phyloP scores from a whole-genome alignment of 1,139 yeast genomes.

The Candida albicans region DNA sequence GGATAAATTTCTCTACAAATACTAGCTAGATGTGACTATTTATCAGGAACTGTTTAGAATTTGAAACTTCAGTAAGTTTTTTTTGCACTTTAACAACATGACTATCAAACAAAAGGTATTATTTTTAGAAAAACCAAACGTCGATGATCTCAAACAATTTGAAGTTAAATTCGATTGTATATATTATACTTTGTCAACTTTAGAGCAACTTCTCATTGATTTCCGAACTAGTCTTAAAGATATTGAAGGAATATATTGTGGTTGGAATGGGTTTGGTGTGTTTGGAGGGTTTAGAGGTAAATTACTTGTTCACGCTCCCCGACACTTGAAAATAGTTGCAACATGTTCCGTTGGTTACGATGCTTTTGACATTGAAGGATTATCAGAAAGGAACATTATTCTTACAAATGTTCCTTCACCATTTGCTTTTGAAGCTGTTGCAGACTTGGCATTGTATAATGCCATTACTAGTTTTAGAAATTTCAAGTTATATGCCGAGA shows the following conservation, averaged over 20 bases:
- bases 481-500: conserved; percentile 50
- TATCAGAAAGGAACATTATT: conserved; percentile 45
- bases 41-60: too few species aligned
- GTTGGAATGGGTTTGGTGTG: conserved; percentile 56
- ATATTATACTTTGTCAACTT: conserved; percentile 40
- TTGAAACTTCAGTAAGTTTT: not conserved
- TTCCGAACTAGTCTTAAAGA: conserved; percentile 35
- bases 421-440: conserved; percentile 69
- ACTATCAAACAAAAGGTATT: conserved; percentile 37
- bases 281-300: conserved; percentile 52
- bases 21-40: too few species aligned
- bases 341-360: conserved; percentile 75
- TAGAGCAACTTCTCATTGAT: conserved; percentile 41
- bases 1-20: too few species aligned
- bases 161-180: conserved; percentile 43
- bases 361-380: conserved; percentile 47
- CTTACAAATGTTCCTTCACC: conserved; percentile 68
- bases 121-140: conserved; percentile 44
- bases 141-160: conserved; percentile 24
- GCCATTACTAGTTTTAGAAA: conserved; percentile 63
- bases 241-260: conserved; percentile 60
- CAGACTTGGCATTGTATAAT: conserved; percentile 67
- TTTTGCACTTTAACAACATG: conserved; percentile 7
- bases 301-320: conserved; percentile 53
- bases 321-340: conserved; percentile 53